These are phyloP conservation scores for Tylopilus subfusipes DNA, from an alignment of 768 basidiomycete species.

Conservation along the genomic window DNA sequence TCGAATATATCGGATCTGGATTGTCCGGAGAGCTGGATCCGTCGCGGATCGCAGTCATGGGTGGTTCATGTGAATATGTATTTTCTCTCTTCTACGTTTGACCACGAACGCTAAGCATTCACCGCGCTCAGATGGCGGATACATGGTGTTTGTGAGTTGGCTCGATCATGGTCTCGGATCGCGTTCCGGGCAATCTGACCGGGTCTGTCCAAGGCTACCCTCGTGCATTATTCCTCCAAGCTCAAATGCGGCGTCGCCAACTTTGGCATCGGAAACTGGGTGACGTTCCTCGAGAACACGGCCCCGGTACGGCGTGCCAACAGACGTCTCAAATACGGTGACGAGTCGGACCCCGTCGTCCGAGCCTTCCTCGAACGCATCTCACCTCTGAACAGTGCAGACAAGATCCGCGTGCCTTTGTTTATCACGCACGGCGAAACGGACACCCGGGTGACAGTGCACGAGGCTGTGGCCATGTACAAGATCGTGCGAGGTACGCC, in stretches of 20 bases:
- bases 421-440: slow-evolving; percentile 42
- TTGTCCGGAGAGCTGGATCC: slow-evolving; percentile 34
- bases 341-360: slow-evolving; percentile 37
- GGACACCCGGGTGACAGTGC: slow-evolving; percentile 38
- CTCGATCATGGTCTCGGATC: neutral
- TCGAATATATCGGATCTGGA: slow-evolving; percentile 34
- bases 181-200: neutral
- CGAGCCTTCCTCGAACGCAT: slow-evolving; percentile 38
- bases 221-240: slow-evolving; percentile 40
- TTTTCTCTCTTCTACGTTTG: neutral
- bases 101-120: neutral
- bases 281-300: slow-evolving; percentile 42
- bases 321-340: slow-evolving; percentile 40
- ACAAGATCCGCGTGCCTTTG: slow-evolving; percentile 36
- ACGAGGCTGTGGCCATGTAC: slow-evolving; percentile 39
- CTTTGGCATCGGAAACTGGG: slow-evolving; percentile 40
- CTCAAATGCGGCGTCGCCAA: slow-evolving; percentile 41
- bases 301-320: slow-evolving; percentile 34
- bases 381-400: slow-evolving; percentile 38
- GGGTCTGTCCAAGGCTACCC: slow-evolving; percentile 32
- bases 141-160: slow-evolving; percentile 38
- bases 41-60: slow-evolving; percentile 40
- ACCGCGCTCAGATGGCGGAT: slow-evolving; percentile 33
- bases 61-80: slow-evolving; percentile 36
- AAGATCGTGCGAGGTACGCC: slow-evolving; percentile 25